A percentile compares a stretch with the other conserved stretches of the same genome.
These are phyloP conservation scores for Steccherinum ochraceum DNA, from an alignment of 768 basidiomycete species.

Conservation along the genomic window DNA sequence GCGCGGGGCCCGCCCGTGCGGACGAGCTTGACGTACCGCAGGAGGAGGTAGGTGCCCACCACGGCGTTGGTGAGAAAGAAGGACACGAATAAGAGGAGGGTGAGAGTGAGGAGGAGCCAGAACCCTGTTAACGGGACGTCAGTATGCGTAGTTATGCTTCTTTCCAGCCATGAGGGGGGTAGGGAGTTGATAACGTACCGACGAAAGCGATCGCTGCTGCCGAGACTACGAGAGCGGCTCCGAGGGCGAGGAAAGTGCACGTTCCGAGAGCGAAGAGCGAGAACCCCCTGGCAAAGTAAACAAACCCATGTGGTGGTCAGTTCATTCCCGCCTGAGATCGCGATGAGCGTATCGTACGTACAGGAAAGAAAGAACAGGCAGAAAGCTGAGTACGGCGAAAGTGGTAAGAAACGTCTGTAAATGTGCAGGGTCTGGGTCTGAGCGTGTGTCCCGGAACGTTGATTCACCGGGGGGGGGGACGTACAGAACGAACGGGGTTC, in stretches of 20 bases:
- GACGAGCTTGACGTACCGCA: conserved; percentile 8
- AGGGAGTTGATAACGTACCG: too few relatives aligned
- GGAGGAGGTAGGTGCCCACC: conserved; percentile 9
- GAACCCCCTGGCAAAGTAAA: conserved; percentile 14
- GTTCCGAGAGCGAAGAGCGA: conserved; percentile 16
- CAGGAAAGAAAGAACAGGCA: conserved; percentile 17
- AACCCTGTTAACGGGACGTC: conserved; percentile 8
- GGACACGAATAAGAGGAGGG: conserved; percentile 13
- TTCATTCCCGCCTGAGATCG: background rate
- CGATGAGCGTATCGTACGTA: conserved; percentile 4
- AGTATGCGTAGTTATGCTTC: background rate
- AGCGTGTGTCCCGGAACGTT: background rate
- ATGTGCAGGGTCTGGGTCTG: conserved; percentile 6
- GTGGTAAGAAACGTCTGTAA: conserved; percentile 12
- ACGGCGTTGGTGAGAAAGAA: conserved; percentile 11
- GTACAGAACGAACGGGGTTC: conserved; percentile 15
- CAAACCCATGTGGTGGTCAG: too few relatives aligned
- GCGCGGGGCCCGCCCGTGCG: conserved; percentile 10
- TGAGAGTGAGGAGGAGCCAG: conserved; percentile 13
- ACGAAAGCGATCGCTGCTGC: conserved; percentile 9
- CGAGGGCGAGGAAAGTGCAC: conserved; percentile 12
- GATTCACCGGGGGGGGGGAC: background rate
- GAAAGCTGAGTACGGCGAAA: conserved; percentile 12
- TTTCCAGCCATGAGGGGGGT: too few relatives aligned
- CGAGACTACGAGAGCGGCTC: conserved; percentile 8